These are phyloP conservation scores for Biscogniauxia sp. DNA, from an alignment of 2,329 filamentous ascomycete species.

Conservation along the genomic window DNA sequence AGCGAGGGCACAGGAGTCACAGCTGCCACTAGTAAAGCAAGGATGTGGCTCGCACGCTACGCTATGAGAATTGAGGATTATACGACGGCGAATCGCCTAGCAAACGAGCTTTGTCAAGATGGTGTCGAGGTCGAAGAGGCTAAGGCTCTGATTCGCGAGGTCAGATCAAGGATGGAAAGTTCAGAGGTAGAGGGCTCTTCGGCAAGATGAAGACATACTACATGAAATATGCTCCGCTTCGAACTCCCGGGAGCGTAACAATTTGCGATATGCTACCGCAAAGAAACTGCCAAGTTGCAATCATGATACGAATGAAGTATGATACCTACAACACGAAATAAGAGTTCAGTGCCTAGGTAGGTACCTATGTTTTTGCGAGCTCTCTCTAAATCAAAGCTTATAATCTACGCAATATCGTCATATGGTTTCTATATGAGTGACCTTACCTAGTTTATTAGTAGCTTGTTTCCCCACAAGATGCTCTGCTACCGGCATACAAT, in stretches of 20 bases:
- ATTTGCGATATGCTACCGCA: neutral
- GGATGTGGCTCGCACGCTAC: conserved; percentile 88
- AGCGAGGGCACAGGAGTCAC: conserved; percentile 75
- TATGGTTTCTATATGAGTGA: neutral
- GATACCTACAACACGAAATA: neutral
- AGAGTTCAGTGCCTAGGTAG: neutral
- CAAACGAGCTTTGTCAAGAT: conserved; percentile 90
- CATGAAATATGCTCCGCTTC: neutral
- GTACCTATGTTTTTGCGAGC: too few relatives aligned
- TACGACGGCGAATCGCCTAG: conserved; percentile 72
- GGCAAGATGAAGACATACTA: conserved; percentile 1
- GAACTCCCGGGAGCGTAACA: neutral
- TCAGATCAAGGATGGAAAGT: conserved; percentile 70
- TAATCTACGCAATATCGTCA: neutral
- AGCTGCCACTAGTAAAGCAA: conserved; percentile 83
- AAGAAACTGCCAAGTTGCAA: neutral
- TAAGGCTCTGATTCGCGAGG: conserved; percentile 85
- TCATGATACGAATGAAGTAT: neutral
- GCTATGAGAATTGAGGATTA: conserved; percentile 76
- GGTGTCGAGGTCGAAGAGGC: conserved; percentile 96
- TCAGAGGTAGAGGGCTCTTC: conserved; percentile 5
- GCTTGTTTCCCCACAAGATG: neutral
- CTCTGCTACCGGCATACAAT: neutral
- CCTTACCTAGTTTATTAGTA: too few relatives aligned
- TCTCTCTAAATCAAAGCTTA: too few relatives aligned